Evolutionary conservation across 768 basidiomycete species (phyloP), one percentile per base, ranked within the genome.

Genomic region (Boletus reticulatus): DNA sequence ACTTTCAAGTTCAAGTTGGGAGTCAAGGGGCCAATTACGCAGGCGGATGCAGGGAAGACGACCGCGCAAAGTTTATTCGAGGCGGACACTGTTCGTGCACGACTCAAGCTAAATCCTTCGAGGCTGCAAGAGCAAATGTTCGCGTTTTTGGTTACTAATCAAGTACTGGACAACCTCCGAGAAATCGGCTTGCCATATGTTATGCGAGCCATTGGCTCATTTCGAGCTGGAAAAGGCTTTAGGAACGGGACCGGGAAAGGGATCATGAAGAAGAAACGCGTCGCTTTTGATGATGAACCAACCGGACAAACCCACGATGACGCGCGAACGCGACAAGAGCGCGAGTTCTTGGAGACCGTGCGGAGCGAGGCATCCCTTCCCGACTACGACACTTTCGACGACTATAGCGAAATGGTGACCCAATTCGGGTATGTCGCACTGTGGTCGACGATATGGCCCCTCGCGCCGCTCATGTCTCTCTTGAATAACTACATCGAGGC

Each of bases 341-440:
- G 86, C 42, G 81, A 80, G 52, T 94, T 94, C 66, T 72, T 99
- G 68, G 88, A 92, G 63, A 74, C 79, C 45, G 87, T 97, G 24
- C 77, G 93, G 54, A 75, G 75, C 48, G 88, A 98, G 73, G 86
- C 87, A 7, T 81, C 83, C 24, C 76, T 95, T 46, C 90, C 94
- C 0, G 85, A 85, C 38, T 94, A 95, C 64, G 81, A 85, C 36
- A 75, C 89, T 7, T 94, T 92, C 64, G 82, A 77, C 50, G 96
- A 98, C 73, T 99, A 96, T 72, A 85, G 84, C 64, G 97, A 99
- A 75, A 98, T 99, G 95, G 91, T 91, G 16, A 88, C 89, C 10
- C 93, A 95, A 65, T 97, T 96, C 69, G 95, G 96, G 0, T 94
- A 96, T 67, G 85, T 98, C 31, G 85, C 84, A 9, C 76, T 98